Base-by-base conservation (phyloP, 1,139 yeast species). In the Sugiyamaella neomexicana region DNA sequence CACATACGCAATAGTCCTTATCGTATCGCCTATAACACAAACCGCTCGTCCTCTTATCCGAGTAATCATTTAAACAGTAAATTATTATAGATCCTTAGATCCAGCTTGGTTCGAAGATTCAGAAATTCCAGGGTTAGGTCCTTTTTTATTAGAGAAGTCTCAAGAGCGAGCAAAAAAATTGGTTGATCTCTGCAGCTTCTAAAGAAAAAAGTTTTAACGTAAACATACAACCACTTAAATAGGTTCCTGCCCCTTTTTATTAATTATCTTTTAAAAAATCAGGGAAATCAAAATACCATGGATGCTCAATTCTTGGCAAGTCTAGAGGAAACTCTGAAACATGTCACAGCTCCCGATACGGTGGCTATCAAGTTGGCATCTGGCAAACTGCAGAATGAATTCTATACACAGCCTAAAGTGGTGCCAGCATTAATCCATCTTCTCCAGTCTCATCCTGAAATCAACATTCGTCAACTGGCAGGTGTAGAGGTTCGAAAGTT, bases 401-500 rank as follows among this genome's bases (percentile, higher is more conserved):
- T 85, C 68, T 93, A 87, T 75, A 76, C 81, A 55, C 82, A 84
- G 64, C 81, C 88, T 13, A 75, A 80, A 64, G 82, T 95, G 16
- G 79, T 93, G 57, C 95, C 97, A 29, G 85, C 96, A 8, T 78
- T 91, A 68, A 76, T 93, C 63, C 95, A 88, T 67, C 81, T 93
- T 61, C 79, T 89, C 68, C 93, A 87, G 72, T 78, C 78, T 62
- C 81, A 83, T 60, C 75, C 76, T 41, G 82, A 81, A 62, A 82
- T 78, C 58, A 82, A 83, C 64, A 71, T 87, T 62, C 75, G 80
- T 42, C 97, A 90, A 72, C 78, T 93, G 61, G 96, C 98, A 15
- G 96, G 97, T 59, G 97, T 93, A 58, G 99, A 93, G 74, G 91
- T 91, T 44, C 83, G 97, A 74, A 93, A 95, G 72, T 80, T 87